Evolutionary conservation across 2,329 filamentous ascomycete species (phyloP), one percentile per base, ranked within the genome.

Genomic region (Monosporascus sp.): DNA sequence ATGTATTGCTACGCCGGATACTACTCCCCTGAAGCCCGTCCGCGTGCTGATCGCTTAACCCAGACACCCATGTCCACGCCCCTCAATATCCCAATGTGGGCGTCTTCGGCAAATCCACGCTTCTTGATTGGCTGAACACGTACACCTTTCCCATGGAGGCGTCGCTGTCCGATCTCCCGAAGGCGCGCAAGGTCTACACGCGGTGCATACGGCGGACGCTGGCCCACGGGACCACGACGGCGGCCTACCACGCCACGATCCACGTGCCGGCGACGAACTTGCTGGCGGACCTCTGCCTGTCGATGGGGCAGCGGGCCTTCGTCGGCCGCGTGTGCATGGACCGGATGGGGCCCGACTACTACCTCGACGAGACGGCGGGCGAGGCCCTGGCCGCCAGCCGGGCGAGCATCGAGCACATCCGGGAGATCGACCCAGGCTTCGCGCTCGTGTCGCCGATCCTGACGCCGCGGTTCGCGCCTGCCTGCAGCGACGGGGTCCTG

Each of bases 261-360:
- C 86, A 96, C 68, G 88, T 96, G 1, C 78, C 82, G 1, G 84
- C 91, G 2, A 99, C 94, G n/a, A 97, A 96, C 67, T 80, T 96
- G 7, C 85, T 99, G 6, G 89, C 92, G 0, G 84, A 90, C 58
- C 81, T 97, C 18, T 97, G 93, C 65, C 77, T 89, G n/a, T 67
- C 73, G 0, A 74, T 82, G 25, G 94, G 94, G 45, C 94, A 99
- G 72, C 80, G 94, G 50, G 94, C 94, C 6, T 89, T 97, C 59
- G 82, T 99, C 41, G 94, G 94, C 34, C 81, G 94, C 41, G 89
- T 95, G n/a, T 97, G 92, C 75, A 97, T 99, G 94, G 90, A 97
- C 68, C 79, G 72, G 1, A 71, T 88, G 5, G 86, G 84, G 38
- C 92, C 92, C 0, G 78, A 81, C 1, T 89, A 86, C 73, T 97